A percentile compares a stretch with the other conserved stretches of the same genome.
phyloP scores from a whole-genome alignment of 257 asterid genomes.

The Galeopsis tetrahit region DNA sequence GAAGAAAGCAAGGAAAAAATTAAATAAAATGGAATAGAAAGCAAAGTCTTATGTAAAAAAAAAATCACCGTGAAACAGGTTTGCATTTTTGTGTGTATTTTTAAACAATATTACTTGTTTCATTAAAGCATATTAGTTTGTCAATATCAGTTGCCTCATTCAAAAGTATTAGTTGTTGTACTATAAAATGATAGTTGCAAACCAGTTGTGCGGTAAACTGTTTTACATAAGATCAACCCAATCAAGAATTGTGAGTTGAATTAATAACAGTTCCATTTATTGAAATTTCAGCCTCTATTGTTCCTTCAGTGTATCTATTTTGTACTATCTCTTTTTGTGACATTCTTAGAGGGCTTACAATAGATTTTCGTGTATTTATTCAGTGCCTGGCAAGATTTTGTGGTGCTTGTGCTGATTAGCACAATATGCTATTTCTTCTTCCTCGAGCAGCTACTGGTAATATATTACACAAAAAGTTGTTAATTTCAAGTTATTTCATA shows the following conservation, averaged over 20 bases:
- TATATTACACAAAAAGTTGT: conserved; percentile 33
- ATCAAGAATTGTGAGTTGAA: conserved; percentile 14
- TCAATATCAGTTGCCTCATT: no score
- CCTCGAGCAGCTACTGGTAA: conserved; percentile 92
- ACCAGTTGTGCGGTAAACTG: no score
- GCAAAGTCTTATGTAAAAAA: not conserved
- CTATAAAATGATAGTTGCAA: no score
- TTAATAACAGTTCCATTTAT: not conserved
- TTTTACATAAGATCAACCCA: no score
- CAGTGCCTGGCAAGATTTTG: conserved; percentile 98
- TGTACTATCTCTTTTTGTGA: not conserved
- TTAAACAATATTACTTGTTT: no score
- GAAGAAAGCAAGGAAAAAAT: not conserved
- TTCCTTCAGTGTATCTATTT: conserved; percentile 6
- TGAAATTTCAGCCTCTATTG: not conserved
- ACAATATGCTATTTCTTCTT: conserved; percentile 94
- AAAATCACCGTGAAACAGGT: no score
- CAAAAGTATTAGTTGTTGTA: no score
- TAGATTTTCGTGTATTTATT: conserved; percentile 27
- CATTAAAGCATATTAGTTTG: no score
- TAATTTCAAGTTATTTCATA: conserved; percentile 1
- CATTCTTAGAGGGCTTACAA: conserved; percentile 32
- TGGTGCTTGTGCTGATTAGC: conserved; percentile 92
- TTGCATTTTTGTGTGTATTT: no score
- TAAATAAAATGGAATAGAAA: not conserved